Percentiles rank a stretch among this genome's conserved stretches.
Evolutionary conservation across 352 stramenopile genomes (phyloP).

Genomic region (Globisporangium spiculum): DNA sequence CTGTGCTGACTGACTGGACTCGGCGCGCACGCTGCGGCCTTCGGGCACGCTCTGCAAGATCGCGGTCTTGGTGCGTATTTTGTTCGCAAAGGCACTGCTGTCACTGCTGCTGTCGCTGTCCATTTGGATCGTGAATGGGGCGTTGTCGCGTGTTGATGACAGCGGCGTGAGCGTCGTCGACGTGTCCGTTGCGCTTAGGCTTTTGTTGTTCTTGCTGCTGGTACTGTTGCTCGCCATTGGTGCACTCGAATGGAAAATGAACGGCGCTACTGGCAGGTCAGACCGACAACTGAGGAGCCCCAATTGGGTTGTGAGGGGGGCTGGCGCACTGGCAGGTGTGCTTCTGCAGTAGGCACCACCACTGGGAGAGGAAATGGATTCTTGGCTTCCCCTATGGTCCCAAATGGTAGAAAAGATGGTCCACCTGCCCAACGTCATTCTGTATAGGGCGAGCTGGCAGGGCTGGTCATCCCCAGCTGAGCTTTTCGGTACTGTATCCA

Average conservation of each 20-base stretch:
- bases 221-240: conserved; percentile 1
- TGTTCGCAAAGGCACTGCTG: conserved; percentile 9
- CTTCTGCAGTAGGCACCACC: too few relatives aligned
- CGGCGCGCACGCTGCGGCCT: conserved; percentile 12
- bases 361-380: conserved; percentile 9
- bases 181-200: not conserved
- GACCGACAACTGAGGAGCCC: not conserved
- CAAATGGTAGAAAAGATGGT: not conserved
- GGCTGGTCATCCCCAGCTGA: conserved; percentile 5
- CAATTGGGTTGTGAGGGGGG: conserved; percentile 8
- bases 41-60: conserved; percentile 13
- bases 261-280: too few relatives aligned
- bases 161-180: conserved; percentile 10
- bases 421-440: not conserved
- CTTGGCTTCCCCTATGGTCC: not conserved
- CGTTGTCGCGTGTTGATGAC: conserved; percentile 6
- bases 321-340: not conserved
- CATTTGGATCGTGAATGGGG: conserved; percentile 16
- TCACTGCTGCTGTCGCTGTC: not conserved
- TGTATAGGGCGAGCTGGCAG: not conserved
- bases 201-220: not conserved
- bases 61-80: conserved; percentile 13
- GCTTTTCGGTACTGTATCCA: conserved; percentile 1
- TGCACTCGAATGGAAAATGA: not conserved
- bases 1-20: conserved; percentile 16